Conservation (phyloP, 169 alveolate genomes). For the Perkinsus marinus region DNA sequence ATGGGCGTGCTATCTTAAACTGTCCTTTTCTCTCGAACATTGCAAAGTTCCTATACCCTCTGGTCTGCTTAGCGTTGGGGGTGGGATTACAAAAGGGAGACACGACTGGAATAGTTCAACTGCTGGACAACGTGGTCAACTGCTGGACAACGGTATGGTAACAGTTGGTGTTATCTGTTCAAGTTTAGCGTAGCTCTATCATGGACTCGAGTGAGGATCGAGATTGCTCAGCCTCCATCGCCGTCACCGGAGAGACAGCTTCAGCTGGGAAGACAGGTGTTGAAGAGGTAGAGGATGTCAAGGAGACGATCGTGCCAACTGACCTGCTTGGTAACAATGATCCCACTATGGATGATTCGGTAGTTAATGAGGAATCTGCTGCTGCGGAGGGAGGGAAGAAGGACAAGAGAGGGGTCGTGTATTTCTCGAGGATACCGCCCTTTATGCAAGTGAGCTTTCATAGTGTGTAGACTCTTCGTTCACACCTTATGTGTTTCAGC, state of each 20-base stretch:
- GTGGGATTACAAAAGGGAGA: too few species aligned
- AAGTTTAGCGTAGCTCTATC: neutral
- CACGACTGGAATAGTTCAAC: too few species aligned
- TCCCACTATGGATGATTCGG: neutral
- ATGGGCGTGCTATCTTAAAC: neutral
- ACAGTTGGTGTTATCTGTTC: neutral
- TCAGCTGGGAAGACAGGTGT: neutral
- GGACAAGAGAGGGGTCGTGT: conserved; percentile 45
- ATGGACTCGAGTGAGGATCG: neutral
- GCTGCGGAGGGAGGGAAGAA: neutral
- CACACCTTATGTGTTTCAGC: neutral
- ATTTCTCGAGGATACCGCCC: conserved; percentile 57
- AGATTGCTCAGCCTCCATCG: too few species aligned
- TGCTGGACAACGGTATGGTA: too few species aligned
- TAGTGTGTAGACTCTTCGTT: neutral
- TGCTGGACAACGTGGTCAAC: too few species aligned
- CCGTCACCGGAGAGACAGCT: neutral
- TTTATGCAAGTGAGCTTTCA: conserved; percentile 32
- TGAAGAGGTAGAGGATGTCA: neutral
- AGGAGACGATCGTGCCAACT: neutral
- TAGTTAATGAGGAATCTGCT: neutral
- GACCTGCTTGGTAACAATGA: neutral
- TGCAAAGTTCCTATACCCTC: neutral
- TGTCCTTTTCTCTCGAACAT: neutral
- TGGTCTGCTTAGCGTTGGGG: neutral